These are phyloP conservation scores for Mesembryanthemum crystallinum DNA, from an alignment of 148 eudicot species.

Conservation along the genomic window DNA sequence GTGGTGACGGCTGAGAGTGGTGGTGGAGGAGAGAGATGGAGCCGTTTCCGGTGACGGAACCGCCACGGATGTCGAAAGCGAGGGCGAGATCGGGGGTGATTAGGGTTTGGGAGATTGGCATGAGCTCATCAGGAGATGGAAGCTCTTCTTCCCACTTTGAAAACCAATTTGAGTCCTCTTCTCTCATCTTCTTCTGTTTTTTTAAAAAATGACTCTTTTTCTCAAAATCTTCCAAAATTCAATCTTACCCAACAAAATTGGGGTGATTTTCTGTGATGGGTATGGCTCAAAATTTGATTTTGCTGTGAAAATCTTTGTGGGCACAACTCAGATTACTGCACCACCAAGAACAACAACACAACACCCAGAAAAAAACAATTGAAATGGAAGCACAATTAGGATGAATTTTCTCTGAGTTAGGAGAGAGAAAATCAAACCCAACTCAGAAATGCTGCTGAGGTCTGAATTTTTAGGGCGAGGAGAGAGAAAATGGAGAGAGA, in stretches of 20 bases:
- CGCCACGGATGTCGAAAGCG: conserved; percentile 67
- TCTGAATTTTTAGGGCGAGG: conserved; percentile 2
- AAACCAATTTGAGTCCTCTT: conserved; percentile 82
- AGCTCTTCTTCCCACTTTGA: conserved; percentile 83
- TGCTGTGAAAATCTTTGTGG: conserved; percentile 16
- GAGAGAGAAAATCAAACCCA: not conserved
- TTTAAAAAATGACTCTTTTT: not conserved
- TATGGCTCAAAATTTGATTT: conserved; percentile 19
- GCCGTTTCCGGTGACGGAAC: not conserved
- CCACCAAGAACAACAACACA: not conserved
- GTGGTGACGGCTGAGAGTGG: conserved; percentile 23
- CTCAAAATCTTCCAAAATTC: conserved; percentile 10
- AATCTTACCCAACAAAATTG: conserved; percentile 28
- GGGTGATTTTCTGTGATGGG: conserved; percentile 19
- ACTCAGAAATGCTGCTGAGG: not conserved
- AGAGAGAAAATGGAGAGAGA: not conserved
- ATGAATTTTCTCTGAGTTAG: not conserved
- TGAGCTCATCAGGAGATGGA: conserved; percentile 78
- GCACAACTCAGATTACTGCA: conserved; percentile 3
- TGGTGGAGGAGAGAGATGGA: conserved; percentile 17
- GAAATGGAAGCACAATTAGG: no score
- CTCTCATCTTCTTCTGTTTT: conserved; percentile 61
- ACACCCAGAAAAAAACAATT: no score
- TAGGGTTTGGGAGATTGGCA: conserved; percentile 78
- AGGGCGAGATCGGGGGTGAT: conserved; percentile 84